Evolutionary conservation across 768 basidiomycete species (phyloP).

Genomic region (Austroboletus eburneus): DNA sequence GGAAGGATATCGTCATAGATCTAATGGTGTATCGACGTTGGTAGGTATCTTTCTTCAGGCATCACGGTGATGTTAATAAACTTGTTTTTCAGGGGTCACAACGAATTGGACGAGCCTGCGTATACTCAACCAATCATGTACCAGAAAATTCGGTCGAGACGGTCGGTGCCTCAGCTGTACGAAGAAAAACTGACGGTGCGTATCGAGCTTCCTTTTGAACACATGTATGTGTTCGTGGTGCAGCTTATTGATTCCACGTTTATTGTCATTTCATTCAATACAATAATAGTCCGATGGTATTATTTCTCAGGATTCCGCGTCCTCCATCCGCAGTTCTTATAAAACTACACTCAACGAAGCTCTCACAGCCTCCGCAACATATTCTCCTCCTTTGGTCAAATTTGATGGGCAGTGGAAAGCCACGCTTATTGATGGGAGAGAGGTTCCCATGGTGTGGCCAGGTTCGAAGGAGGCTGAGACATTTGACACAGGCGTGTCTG

Average conservation of each 20-base stretch:
- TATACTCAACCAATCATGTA: slow-evolving; percentile 93
- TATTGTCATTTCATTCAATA: background rate
- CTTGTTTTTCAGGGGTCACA: slow-evolving; percentile 62
- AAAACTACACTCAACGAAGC: slow-evolving; percentile 61
- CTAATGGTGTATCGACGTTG: slow-evolving; percentile 85
- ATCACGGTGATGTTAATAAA: background rate
- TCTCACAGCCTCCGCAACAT: slow-evolving; percentile 47
- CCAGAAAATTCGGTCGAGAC: slow-evolving; percentile 72
- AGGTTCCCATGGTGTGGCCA: slow-evolving; percentile 49
- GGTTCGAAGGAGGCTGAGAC: slow-evolving; percentile 47
- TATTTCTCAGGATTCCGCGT: slow-evolving; percentile 47
- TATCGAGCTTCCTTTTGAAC: slow-evolving; percentile 4
- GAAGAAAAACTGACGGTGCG: slow-evolving; percentile 73
- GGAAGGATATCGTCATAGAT: slow-evolving; percentile 89
- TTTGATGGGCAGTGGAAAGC: slow-evolving; percentile 63
- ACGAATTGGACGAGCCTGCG: slow-evolving; percentile 82
- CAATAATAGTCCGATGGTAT: slow-evolving; percentile 28
- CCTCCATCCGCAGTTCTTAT: slow-evolving; percentile 50
- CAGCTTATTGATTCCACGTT: background rate
- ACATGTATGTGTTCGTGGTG: background rate
- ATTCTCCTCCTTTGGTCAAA: slow-evolving; percentile 49
- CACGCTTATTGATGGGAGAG: slow-evolving; percentile 7
- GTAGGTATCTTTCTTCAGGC: slow-evolving; percentile 31
- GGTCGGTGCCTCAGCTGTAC: slow-evolving; percentile 76
- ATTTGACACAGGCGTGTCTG: slow-evolving; percentile 66